Evolutionary conservation across 164 flowering plant genomes (phyloP), one percentile per base, ranked within the genome.

Genomic region (Umbilicus rupestris): DNA sequence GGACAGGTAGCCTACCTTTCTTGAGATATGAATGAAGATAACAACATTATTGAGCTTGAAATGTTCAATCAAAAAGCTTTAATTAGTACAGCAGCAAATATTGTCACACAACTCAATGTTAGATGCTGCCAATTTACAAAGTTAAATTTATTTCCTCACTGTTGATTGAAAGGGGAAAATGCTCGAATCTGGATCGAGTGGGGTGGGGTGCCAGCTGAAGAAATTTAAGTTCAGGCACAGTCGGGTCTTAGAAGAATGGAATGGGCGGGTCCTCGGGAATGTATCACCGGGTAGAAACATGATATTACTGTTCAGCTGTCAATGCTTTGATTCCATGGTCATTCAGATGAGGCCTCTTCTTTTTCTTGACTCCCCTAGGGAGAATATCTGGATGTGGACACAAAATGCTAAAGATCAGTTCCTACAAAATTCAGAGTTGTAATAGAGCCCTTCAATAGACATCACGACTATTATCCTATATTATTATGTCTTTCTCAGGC

Each of bases 311-410:
- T 11, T 11, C 60, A 55, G 31, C 33, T 11, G 60, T 28, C 12
- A 55, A 55, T 55, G 60, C 67, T 65, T 41, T 45, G 16, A 45
- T 65, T 75, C 66, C 71, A 58, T n/a, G 70, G 44, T 35, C 69
- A 70, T 50, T 67, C 3, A 28, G n/a, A 28, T 26, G 60, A 55
- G 60, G 75, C 83, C 82, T 72, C 70, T 79, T 86, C 79, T 86
- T 84, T 79, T 77, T 85, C 78, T 79, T 84, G 4, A 74, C 78
- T 72, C 76, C 85, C 63, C 67, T 71, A 64, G 62, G 55, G 1
- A 81, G 85, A 59, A 73, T 39, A 72, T 86, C 88, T 86, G 80
- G 28, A 66, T 46, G 20, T 19, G 30, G 35, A 57, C 42, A 20
- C 30, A 16, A 29, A 39, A 14, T 63, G 17, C 31, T 55, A 37